Percentiles rank a stretch among this genome's conserved stretches.
Conservation (phyloP, 345 rosid species). For the Balakata baccata region DNA sequence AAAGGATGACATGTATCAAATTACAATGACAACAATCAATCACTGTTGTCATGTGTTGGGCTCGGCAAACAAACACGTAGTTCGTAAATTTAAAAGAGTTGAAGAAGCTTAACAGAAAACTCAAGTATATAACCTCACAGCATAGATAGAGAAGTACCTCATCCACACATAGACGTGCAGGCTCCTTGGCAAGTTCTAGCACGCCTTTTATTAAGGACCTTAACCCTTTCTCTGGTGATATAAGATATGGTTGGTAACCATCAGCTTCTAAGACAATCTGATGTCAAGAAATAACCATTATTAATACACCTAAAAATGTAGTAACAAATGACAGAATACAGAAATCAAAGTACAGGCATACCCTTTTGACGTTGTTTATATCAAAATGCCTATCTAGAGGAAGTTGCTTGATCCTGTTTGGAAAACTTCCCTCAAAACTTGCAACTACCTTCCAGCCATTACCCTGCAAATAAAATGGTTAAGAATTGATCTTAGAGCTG, state of each 20-base stretch:
- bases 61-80: not conserved
- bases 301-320: conserved; percentile 5
- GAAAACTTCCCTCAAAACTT: conserved; percentile 95
- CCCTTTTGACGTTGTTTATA: conserved; percentile 89
- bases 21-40: not conserved
- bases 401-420: conserved; percentile 89
- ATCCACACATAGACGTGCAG: conserved; percentile 84
- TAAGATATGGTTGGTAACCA: conserved; percentile 99
- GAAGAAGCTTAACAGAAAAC: not conserved
- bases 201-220: conserved; percentile 94
- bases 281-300: conserved; percentile 18
- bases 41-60: too few species aligned
- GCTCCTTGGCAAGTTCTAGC: conserved; percentile 95
- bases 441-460: conserved; percentile 99
- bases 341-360: conserved; percentile 23
- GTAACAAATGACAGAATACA: not conserved
- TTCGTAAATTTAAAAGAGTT: not conserved
- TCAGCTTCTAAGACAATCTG: conserved; percentile 97
- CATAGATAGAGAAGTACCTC: conserved; percentile 54
- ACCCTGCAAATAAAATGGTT: conserved; percentile 55
- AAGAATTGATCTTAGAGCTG: conserved; percentile 1
- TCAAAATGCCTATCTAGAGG: conserved; percentile 97
- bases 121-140: not conserved
- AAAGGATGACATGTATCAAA: not conserved
- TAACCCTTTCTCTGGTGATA: conserved; percentile 98